Evolutionary conservation across 1,139 yeast species (phyloP).

Genomic region (Meyerozyma carpophila): DNA sequence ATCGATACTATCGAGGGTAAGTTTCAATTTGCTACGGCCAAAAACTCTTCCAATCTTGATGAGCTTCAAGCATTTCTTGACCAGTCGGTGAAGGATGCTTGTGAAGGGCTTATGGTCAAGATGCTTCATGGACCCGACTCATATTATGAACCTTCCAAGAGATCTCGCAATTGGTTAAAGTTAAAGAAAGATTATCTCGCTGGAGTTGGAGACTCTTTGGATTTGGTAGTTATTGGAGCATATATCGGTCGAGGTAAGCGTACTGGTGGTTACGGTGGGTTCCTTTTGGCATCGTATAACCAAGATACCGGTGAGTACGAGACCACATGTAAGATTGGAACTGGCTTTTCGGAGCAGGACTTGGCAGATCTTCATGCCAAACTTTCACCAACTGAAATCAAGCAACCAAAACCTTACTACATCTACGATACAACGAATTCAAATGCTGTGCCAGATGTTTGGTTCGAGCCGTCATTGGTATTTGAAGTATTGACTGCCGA

Average conservation of each 20-base stretch:
- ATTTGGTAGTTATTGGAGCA: constrained; percentile 91
- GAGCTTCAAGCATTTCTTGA: constrained; percentile 85
- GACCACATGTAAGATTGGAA: constrained; percentile 94
- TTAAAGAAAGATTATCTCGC: constrained; percentile 89
- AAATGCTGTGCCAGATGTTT: constrained; percentile 79
- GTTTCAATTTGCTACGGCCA: constrained; percentile 72
- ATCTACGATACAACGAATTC: constrained; percentile 60
- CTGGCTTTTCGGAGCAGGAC: constrained; percentile 91
- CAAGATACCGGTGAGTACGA: constrained; percentile 89
- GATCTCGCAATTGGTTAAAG: constrained; percentile 94
- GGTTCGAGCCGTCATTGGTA: constrained; percentile 87
- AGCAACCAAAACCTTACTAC: constrained; percentile 63
- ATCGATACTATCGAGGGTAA: constrained; percentile 67
- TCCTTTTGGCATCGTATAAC: constrained; percentile 82
- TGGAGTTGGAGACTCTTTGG: constrained; percentile 94
- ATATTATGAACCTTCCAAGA: constrained; percentile 86
- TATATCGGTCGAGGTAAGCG: constrained; percentile 92
- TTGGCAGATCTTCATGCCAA: constrained; percentile 53
- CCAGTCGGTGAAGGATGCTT: constrained; percentile 80
- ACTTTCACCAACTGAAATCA: constrained; percentile 64
- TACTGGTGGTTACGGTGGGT: constrained; percentile 94
- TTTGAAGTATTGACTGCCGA: constrained; percentile 96
- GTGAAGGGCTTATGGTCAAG: constrained; percentile 97
- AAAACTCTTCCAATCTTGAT: constrained; percentile 67
- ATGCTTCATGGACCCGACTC: constrained; percentile 78